phyloP scores from a whole-genome alignment of 257 asterid species.

The Nicotiana tabacum region DNA sequence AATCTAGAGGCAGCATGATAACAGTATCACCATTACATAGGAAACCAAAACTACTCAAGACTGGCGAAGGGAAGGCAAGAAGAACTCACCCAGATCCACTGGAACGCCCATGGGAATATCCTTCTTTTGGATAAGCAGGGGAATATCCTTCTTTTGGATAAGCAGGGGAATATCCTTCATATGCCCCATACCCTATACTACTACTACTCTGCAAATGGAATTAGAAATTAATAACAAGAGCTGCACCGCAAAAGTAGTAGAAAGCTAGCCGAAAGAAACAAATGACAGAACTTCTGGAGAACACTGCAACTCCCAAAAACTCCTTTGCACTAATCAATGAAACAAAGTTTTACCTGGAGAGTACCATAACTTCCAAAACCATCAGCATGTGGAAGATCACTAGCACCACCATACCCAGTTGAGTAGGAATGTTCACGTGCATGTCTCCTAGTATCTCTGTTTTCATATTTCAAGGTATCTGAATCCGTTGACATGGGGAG shows the following conservation, averaged over 20 bases:
- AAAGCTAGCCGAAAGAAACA: neutral
- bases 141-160: constrained; percentile 20
- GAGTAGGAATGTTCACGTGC: constrained; percentile 20
- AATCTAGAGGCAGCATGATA: neutral
- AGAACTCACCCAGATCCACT: constrained; percentile 24
- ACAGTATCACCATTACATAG: neutral
- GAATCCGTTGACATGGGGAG: constrained; percentile 20
- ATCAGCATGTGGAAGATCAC: constrained; percentile 22
- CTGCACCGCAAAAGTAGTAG: neutral
- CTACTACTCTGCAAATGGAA: constrained; percentile 19
- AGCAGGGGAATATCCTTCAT: constrained; percentile 26
- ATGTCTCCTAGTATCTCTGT: constrained; percentile 20
- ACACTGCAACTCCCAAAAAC: neutral
- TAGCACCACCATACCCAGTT: constrained; percentile 19
- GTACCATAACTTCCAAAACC: constrained; percentile 20
- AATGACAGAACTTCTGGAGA: neutral
- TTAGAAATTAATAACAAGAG: neutral
- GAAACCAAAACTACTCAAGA: neutral
- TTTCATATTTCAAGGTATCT: constrained; percentile 12
- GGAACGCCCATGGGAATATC: constrained; percentile 20
- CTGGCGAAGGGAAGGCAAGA: neutral
- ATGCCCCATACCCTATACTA: constrained; percentile 23
- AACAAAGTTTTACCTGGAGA: constrained; percentile 12
- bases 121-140: constrained; percentile 15
- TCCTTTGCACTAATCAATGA: neutral